Base-by-base conservation (phyloP, 2,329 filamentous ascomycete genomes). In the Epichloe hybrida region DNA sequence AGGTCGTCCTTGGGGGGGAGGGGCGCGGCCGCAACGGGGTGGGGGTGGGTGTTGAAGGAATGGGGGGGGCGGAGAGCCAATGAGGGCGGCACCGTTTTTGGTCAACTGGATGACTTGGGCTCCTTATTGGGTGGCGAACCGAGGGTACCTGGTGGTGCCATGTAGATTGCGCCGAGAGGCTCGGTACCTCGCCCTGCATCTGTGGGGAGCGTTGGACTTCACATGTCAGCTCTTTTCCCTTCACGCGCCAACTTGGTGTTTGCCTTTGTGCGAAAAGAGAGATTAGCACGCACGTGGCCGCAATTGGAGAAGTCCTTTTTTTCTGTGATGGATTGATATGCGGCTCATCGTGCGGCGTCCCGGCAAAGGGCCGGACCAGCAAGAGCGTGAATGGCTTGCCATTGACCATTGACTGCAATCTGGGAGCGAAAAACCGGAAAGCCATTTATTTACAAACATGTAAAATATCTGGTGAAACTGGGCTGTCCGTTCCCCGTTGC, bases 101-200 rank as follows among this genome's bases (percentile, higher is more conserved):
- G 44, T 44, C 39, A 34, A 34, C 39, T 43, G 31, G 51, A 45
- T 48, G 51, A 50, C 51, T 45, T 50, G 48, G 34, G 3, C 21
- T n/a, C 21, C 34, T 40, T 4, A 53, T 53, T 53, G 51, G 51
- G 17, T 3, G 9, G 9, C n/a, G 15, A 11, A 7, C 17, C 15
- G 8, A 23, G 9, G 38, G 31, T 39, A 47, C 45, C 17, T 39
- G 34, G 45, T 8, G 5, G 36, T 21, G 40, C 40, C 40, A 5
- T 42, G 6, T 7, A 13, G n/a, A 42, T 1, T 11, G 27, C 27
- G 27, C 8, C 27, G 27, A 31, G 8, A 31, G 27, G 27, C 27
- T 31, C 27, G 27, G 40, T 42, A 34, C 23, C 42, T 17, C 5
- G 20, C 11, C 23, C 17, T 42, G 40, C 40, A 42, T 9, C 8